A percentile compares a stretch with the other conserved stretches of the same genome.
phyloP scores from a whole-genome alignment of 2,329 filamentous ascomycete genomes.

The Arthrobotrys sphaeroides region DNA sequence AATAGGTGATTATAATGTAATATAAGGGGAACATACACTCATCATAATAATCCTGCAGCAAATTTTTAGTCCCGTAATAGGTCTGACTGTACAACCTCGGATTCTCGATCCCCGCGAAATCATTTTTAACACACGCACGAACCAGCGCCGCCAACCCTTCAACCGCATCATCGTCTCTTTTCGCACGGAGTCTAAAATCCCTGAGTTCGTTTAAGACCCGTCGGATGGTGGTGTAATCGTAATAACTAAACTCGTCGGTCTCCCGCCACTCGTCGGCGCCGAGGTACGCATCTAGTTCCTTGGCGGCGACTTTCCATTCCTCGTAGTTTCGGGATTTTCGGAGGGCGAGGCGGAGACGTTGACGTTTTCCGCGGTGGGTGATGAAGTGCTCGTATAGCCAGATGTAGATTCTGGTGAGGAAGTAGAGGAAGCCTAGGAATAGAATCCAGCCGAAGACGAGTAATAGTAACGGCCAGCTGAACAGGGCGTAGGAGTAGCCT shows the following conservation, averaged over 20 bases:
- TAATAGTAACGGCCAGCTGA: constrained; percentile 91
- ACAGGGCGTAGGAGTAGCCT: constrained; percentile 81
- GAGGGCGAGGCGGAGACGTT: constrained; percentile 75
- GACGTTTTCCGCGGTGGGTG: constrained; percentile 83
- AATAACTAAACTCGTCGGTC: constrained; percentile 81
- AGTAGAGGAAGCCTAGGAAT: constrained; percentile 75
- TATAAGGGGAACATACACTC: constrained; percentile 69
- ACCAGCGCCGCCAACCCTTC: constrained; percentile 80
- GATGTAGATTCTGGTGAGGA: constrained; percentile 86
- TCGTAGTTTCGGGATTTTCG: constrained; percentile 77
- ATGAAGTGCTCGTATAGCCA: constrained; percentile 90
- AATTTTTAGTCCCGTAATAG: constrained; percentile 95
- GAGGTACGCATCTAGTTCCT: constrained; percentile 79
- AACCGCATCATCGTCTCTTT: constrained; percentile 69
- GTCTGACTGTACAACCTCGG: constrained; percentile 94
- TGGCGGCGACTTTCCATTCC: constrained; percentile 84
- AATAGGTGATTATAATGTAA: neutral
- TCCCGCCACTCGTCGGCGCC: constrained; percentile 84
- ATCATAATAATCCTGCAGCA: constrained; percentile 89
- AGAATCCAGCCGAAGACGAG: constrained; percentile 82
- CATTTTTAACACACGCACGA: constrained; percentile 95
- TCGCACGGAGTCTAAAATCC: constrained; percentile 67
- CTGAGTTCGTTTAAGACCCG: constrained; percentile 80
- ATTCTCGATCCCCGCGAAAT: constrained; percentile 95
- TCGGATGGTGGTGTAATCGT: constrained; percentile 84